Base-by-base conservation (phyloP, 1,139 yeast species). In the Debaryomyces nepalensis region DNA sequence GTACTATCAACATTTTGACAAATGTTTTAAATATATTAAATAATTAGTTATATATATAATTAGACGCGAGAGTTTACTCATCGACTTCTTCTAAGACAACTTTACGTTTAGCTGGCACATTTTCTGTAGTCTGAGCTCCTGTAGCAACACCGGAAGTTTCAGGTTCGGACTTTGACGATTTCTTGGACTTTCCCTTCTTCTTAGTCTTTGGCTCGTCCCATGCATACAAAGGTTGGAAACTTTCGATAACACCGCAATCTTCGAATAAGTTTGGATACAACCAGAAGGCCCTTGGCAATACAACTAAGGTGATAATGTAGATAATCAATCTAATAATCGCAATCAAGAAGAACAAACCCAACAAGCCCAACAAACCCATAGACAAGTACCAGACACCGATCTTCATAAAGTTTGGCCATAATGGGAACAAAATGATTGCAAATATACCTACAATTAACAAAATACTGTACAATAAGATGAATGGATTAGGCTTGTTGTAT, bases 361-460 rank as follows among this genome's bases (percentile, higher is more conserved):
- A 74, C 40, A 93, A 66, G 0, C 88, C 93, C 51, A 95, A 68
- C 43, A 84, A 67, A 3, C 79, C 86, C 77, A 91, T 80, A 24
- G 97, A 87, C 44, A 89, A 62, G 63, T 89, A 93, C 87, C 96
- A 93, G 27, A 89, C 97, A 27, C 95, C 96, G 42, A 77, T 76
- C 62, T 96, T 85, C 95, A 93, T 82, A 64, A 83, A 80, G 38
- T 74, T 61, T 16, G 99, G 99, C 99, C 99, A 93, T 56, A 93
- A 77, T 49, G 99, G 99, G 82, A 89, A 95, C 58, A 93, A 75
- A 26, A 93, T 88, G 33, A 90, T 68, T 2, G 88, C 78, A 54
- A 93, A 83, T 8, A 90, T 81, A 16, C 77, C 90, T 9, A 71
- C 75, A 31, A 91, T 68, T 27, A 87, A 77, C 64, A 89, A 64